A percentile compares a stretch with the other conserved stretches of the same genome.
phyloP scores from a whole-genome alignment of 1,284 basidiomycete genomes.

The Calocybe gambosa region DNA sequence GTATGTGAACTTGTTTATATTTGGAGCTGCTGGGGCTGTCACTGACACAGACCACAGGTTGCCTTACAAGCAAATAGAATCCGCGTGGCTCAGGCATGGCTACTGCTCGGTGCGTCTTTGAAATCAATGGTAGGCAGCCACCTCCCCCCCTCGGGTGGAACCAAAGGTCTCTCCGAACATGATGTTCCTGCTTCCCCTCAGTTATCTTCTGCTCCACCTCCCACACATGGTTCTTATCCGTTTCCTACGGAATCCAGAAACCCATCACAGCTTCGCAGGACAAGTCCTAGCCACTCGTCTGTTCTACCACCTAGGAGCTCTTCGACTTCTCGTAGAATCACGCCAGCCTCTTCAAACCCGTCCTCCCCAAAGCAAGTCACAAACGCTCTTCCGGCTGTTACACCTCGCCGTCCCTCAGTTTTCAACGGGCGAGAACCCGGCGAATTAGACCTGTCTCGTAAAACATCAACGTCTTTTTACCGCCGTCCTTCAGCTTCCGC shows the following conservation, averaged over 20 bases:
- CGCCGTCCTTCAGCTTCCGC: conserved; percentile 23
- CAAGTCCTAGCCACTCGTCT: conserved; percentile 27
- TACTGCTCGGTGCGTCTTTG: conserved; percentile 56
- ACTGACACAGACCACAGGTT: conserved; percentile 34
- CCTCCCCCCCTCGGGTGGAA: conserved; percentile 20
- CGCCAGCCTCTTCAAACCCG: conserved; percentile 51
- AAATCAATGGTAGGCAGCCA: conserved; percentile 36
- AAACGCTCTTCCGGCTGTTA: conserved; percentile 35
- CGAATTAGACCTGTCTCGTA: conserved; percentile 23
- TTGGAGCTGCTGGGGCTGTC: neutral
- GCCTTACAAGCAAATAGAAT: conserved; percentile 56
- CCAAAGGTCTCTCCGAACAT: conserved; percentile 17
- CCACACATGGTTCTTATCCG: conserved; percentile 27
- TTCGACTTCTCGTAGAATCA: conserved; percentile 33
- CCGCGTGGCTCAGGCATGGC: conserved; percentile 67
- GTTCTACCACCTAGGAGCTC: conserved; percentile 20
- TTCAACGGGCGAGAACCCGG: conserved; percentile 29
- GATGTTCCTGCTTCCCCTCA: conserved; percentile 25
- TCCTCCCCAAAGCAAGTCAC: conserved; percentile 51
- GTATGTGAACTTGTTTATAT: conserved; percentile 25
- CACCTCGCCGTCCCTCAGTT: conserved; percentile 32
- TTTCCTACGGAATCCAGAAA: conserved; percentile 17
- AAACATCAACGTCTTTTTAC: conserved; percentile 27
- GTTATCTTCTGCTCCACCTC: conserved; percentile 38
- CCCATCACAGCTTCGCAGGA: conserved; percentile 21